phyloP scores from a whole-genome alignment of 164 flowering plant species.

The Vitis cinerea region DNA sequence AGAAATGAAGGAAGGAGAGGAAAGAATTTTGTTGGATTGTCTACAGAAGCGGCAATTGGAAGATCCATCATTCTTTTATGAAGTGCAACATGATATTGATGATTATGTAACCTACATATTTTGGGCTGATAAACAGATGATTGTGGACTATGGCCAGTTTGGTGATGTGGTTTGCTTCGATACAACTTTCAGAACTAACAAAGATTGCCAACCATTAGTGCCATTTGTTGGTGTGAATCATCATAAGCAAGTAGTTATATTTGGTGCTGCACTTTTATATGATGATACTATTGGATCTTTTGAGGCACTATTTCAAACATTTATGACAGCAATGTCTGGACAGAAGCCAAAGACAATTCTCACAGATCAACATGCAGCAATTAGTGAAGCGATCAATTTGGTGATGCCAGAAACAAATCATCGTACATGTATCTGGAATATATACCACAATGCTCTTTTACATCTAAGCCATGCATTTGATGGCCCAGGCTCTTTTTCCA shows the following conservation, averaged over 20 bases:
- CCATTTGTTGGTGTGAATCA: conserved; percentile 35
- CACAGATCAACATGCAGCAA: conserved; percentile 31
- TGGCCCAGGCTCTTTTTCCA: conserved; percentile 9
- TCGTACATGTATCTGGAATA: conserved; percentile 34
- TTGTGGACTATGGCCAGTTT: conserved; percentile 22
- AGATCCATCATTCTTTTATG: conserved; percentile 26
- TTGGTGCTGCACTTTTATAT: conserved; percentile 33
- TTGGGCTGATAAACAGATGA: conserved; percentile 39
- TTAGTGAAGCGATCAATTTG: conserved; percentile 22
- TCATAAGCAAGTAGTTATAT: conserved; percentile 27
- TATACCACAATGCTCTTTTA: conserved; percentile 23
- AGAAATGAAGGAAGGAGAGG: conserved; percentile 34
- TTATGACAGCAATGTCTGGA: conserved; percentile 26
- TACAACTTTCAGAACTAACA: conserved; percentile 22
- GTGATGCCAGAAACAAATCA: conserved; percentile 27
- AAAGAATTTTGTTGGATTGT: conserved; percentile 21
- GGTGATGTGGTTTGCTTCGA: conserved; percentile 34
- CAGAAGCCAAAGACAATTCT: conserved; percentile 34
- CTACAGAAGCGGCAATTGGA: conserved; percentile 25
- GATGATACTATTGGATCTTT: conserved; percentile 32
- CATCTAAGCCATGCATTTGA: conserved; percentile 18
- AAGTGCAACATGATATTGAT: conserved; percentile 25
- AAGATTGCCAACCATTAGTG: conserved; percentile 28
- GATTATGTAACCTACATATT: conserved; percentile 28
- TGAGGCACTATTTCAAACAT: conserved; percentile 28